phyloP scores from a whole-genome alignment of 192 early-diverging fungal genomes.

The Backusella australiensis region DNA sequence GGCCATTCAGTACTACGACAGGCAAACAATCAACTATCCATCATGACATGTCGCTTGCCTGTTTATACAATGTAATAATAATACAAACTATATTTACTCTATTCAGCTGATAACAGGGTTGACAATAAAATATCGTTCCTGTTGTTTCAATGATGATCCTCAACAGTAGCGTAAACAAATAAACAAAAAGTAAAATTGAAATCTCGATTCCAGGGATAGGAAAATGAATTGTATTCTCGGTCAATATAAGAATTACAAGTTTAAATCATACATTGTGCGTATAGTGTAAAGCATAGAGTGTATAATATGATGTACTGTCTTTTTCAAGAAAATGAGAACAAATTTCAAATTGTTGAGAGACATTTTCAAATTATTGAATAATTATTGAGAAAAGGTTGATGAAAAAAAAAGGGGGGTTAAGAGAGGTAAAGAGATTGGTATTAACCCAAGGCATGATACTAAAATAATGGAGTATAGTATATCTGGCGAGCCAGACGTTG shows the following conservation, averaged over 20 bases:
- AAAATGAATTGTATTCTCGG: neutral
- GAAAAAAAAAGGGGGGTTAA: too few species aligned
- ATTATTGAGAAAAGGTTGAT: too few species aligned
- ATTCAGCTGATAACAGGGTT: neutral
- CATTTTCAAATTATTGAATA: too few species aligned
- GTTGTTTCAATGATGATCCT: neutral
- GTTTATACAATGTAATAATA: neutral
- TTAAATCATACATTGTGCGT: neutral
- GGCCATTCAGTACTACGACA: neutral
- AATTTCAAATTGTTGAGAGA: too few species aligned
- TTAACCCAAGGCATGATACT: too few species aligned
- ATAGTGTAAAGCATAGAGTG: neutral
- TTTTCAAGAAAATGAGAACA: too few species aligned
- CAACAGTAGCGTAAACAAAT: neutral
- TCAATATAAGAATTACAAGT: neutral
- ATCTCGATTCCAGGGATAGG: neutral
- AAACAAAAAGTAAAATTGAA: too few species aligned
- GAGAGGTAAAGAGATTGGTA: too few species aligned
- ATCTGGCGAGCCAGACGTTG: too few species aligned
- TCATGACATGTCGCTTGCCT: slow-evolving; percentile 10
- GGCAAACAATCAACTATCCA: neutral
- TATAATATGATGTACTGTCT: too few species aligned
- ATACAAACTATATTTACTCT: neutral
- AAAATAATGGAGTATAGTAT: too few species aligned
- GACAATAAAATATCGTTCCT: neutral